Conservation (phyloP, 768 basidiomycete species). For the Vararia minispora region DNA sequence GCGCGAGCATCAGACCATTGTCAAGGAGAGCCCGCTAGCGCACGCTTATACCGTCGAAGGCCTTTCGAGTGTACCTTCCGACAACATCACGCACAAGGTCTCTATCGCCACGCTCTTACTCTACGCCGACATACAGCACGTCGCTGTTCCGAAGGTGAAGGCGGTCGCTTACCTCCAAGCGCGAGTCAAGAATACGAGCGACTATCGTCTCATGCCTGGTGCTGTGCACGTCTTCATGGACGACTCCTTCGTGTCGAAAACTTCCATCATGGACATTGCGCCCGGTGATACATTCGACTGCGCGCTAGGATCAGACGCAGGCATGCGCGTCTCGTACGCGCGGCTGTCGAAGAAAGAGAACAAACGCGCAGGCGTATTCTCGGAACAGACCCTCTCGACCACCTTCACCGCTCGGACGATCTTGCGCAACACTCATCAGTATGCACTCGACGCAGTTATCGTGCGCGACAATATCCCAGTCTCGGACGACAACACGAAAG, state of each 20-base stretch:
- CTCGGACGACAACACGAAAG: slow-evolving; percentile 25
- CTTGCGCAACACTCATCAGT: slow-evolving; percentile 36
- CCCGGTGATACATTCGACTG: slow-evolving; percentile 41
- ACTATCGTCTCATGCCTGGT: slow-evolving; percentile 44
- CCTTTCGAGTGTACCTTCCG: slow-evolving; percentile 38
- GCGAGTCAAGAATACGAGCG: slow-evolving; percentile 42
- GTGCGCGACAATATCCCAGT: slow-evolving; percentile 37
- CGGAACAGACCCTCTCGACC: slow-evolving; percentile 31
- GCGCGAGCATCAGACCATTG: slow-evolving; percentile 23
- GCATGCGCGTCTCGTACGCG: slow-evolving; percentile 26
- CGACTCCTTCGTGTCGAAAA: slow-evolving; percentile 46
- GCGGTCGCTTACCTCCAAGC: slow-evolving; percentile 34
- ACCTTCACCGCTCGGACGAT: slow-evolving; percentile 29
- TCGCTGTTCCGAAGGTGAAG: slow-evolving; percentile 38
- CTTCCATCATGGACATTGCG: slow-evolving; percentile 36
- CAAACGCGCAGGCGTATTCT: slow-evolving; percentile 29
- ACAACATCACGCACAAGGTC: slow-evolving; percentile 44
- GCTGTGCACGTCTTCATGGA: slow-evolving; percentile 44
- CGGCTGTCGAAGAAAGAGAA: slow-evolving; percentile 27
- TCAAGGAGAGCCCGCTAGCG: slow-evolving; percentile 41
- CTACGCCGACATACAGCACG: slow-evolving; percentile 32
- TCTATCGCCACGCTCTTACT: slow-evolving; percentile 38
- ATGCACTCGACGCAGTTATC: slow-evolving; percentile 30
- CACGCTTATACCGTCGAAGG: slow-evolving; percentile 41
- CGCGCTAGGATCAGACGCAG: slow-evolving; percentile 33